phyloP scores from a whole-genome alignment of 306 rosid species.

The Fragaria vesca region DNA sequence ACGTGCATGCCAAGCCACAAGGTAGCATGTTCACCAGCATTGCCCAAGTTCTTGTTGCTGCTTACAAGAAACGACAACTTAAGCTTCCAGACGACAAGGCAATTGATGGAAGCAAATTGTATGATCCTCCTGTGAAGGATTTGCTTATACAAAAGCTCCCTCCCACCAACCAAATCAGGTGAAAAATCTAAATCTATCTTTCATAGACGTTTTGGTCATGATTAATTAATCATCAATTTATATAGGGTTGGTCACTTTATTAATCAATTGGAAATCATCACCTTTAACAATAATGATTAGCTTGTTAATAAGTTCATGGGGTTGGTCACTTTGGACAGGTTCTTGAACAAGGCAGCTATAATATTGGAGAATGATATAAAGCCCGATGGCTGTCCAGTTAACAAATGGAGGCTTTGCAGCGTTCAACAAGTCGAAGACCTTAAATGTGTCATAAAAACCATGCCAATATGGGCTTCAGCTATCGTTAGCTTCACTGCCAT shows the following conservation, averaged over 20 bases:
- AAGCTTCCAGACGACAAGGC: constrained; percentile 28
- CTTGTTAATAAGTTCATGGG: background rate
- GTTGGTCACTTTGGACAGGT: constrained; percentile 18
- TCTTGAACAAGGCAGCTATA: constrained; percentile 56
- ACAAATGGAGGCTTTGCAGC: constrained; percentile 54
- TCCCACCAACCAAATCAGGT: constrained; percentile 59
- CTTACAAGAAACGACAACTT: constrained; percentile 49
- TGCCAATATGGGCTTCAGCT: constrained; percentile 58
- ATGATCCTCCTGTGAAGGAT: constrained; percentile 48
- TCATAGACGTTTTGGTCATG: background rate
- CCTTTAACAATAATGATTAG: background rate
- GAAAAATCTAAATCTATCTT: constrained; percentile 4
- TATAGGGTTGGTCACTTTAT: background rate
- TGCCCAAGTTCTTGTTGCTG: constrained; percentile 51
- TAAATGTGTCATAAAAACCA: constrained; percentile 49
- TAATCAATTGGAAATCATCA: background rate
- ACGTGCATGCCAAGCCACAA: constrained; percentile 46
- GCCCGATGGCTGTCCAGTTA: constrained; percentile 38
- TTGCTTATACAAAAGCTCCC: constrained; percentile 43
- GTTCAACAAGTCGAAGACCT: constrained; percentile 73
- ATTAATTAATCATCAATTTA: background rate
- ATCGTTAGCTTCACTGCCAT: constrained; percentile 41
- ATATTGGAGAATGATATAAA: constrained; percentile 44
- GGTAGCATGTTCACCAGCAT: constrained; percentile 56
- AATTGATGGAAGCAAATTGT: constrained; percentile 23